These are phyloP conservation scores for Lentinula boryana DNA, from an alignment of 768 basidiomycete genomes.

Conservation along the genomic window DNA sequence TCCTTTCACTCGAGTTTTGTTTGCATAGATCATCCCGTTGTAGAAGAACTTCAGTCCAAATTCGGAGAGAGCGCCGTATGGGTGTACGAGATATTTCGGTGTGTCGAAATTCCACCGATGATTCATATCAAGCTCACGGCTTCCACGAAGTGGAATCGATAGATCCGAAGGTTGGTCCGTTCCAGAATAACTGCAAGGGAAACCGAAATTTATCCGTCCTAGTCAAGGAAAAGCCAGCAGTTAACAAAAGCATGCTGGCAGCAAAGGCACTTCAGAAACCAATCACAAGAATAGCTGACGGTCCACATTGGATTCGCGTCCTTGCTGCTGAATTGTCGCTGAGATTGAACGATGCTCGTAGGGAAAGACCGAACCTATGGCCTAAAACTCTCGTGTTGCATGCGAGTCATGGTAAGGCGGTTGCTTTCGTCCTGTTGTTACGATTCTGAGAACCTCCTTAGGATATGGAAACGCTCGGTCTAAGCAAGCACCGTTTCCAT, in stretches of 20 bases:
- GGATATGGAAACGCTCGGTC: constrained; percentile 66
- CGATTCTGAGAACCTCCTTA: constrained; percentile 16
- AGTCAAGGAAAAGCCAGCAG: constrained; percentile 82
- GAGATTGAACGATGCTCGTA: constrained; percentile 77
- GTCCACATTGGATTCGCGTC: constrained; percentile 87
- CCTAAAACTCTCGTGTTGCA: constrained; percentile 87
- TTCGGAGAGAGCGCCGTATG: constrained; percentile 83
- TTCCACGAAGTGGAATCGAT: constrained; percentile 69
- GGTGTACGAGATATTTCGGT: constrained; percentile 91
- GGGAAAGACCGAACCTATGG: constrained; percentile 72
- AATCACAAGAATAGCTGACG: constrained; percentile 68
- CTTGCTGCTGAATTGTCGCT: constrained; percentile 87
- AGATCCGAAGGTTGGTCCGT: constrained; percentile 65
- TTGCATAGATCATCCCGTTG: constrained; percentile 10
- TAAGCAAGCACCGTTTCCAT: constrained; percentile 86
- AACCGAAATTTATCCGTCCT: constrained; percentile 8
- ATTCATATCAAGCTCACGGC: not conserved
- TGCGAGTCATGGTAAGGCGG: constrained; percentile 55
- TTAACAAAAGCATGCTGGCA: constrained; percentile 91
- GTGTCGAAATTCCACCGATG: constrained; percentile 13
- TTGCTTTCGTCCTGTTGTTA: not conserved
- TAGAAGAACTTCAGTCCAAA: constrained; percentile 74
- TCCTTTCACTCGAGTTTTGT: not conserved
- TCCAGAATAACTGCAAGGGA: not conserved
- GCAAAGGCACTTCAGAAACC: constrained; percentile 89